Conservation (phyloP, 805 yeast genomes). For the Suhomyces sp. region DNA sequence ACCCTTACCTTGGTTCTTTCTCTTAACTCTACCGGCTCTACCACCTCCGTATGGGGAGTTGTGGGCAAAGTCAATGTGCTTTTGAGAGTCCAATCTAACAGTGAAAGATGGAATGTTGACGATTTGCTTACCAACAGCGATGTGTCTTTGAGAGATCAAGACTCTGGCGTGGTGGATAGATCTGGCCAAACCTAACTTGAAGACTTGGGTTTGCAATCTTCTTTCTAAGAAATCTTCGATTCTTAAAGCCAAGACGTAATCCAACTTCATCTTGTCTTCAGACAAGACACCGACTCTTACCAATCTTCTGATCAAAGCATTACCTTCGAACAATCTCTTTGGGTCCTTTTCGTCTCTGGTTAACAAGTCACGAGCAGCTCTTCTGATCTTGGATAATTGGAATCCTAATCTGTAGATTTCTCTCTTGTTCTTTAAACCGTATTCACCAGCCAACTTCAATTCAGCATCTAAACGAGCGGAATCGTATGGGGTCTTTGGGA, state of each 20-base stretch:
- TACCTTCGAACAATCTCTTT: slow-evolving; percentile 99
- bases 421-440: slow-evolving; percentile 99
- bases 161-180: slow-evolving; percentile 99
- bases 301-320: slow-evolving; percentile 99
- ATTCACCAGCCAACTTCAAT: slow-evolving; percentile 99
- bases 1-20: slow-evolving; percentile 75
- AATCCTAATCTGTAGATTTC: slow-evolving; percentile 99
- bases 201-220: slow-evolving; percentile 99
- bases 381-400: slow-evolving; percentile 99
- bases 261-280: slow-evolving; percentile 99
- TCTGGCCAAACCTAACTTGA: slow-evolving; percentile 99
- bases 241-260: slow-evolving; percentile 98
- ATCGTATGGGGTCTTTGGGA: slow-evolving; percentile 99
- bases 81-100: slow-evolving; percentile 99
- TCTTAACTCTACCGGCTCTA: slow-evolving; percentile 99
- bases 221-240: slow-evolving; percentile 99
- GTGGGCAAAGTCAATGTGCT: slow-evolving; percentile 99
- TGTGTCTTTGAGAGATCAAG: slow-evolving; percentile 97
- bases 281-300: slow-evolving; percentile 97
- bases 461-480: slow-evolving; percentile 99
- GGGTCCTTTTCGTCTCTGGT: slow-evolving; percentile 99
- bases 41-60: slow-evolving; percentile 99
- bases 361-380: slow-evolving; percentile 99
- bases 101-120: slow-evolving; percentile 98
- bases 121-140: slow-evolving; percentile 99